Evolutionary conservation across 331 rosid species (phyloP).

Genomic region (Quercus tomentella): DNA sequence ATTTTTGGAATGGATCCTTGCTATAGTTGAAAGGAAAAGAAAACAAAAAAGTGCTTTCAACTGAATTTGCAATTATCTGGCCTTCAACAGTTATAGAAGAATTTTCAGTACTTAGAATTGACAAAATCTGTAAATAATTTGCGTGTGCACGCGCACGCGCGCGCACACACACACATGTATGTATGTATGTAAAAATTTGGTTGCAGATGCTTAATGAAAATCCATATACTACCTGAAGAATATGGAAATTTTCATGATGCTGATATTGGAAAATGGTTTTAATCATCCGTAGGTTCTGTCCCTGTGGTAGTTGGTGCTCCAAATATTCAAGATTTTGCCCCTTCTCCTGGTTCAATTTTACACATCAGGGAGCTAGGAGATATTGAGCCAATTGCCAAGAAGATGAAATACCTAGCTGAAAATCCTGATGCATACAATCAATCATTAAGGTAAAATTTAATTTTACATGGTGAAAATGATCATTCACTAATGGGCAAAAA

Average conservation of each 20-base stretch:
- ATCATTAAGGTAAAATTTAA: conserved; percentile 58
- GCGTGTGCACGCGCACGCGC: fast-evolving
- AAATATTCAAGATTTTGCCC: conserved; percentile 86
- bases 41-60: too few species aligned
- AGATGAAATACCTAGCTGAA: conserved; percentile 68
- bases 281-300: conserved; percentile 52
- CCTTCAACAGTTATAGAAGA: neutral
- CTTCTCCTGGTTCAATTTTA: conserved; percentile 67
- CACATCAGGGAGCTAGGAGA: conserved; percentile 68
- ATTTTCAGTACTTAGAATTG: neutral
- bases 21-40: too few species aligned
- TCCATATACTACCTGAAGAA: neutral
- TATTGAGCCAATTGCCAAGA: conserved; percentile 62
- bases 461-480: neutral
- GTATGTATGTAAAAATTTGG: neutral
- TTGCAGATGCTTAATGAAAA: neutral
- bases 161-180: fast-evolving
- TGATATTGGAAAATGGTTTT: conserved; percentile 15
- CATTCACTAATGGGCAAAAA: neutral
- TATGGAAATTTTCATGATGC: neutral
- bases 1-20: too few species aligned
- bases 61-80: too few species aligned
- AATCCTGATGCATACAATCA: conserved; percentile 81
- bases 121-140: neutral
- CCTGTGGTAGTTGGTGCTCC: conserved; percentile 97